Base-by-base conservation (phyloP, 495 filamentous ascomycete species). In the Elaphomyces granulatus region DNA sequence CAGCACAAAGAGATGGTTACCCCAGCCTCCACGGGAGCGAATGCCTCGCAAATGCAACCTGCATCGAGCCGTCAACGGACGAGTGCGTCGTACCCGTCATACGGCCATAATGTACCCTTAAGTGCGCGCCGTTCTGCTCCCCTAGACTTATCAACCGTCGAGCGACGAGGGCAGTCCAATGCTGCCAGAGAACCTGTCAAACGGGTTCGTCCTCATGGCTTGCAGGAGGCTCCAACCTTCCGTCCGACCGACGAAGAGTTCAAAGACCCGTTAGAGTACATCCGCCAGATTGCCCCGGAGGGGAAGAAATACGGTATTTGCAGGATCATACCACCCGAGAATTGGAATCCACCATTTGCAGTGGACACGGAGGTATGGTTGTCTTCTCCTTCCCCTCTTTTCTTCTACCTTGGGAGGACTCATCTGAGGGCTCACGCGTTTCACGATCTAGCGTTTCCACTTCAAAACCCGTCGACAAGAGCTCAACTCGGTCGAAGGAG, bases 401-500 rank as follows among this genome's bases (percentile, higher is more conserved):
- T 31, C 4, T 34, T 48, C 38, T 46, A 28, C 6, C 21, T 39
- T 50, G 35, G 19, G 32, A 42, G 37, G 32, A 33, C 17, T 40
- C 36, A 38, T n/a, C n/a, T 40, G 19, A 19, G 36, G n/a, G 33
- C 40, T 21, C 18, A 20, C 30, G 12, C 38, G 15, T 12, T 17
- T 36, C 15, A 32, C 19, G 14, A 42, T 45, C 43, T 48, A 96
- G 90, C 77, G 77, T 55, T 99, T 99, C 53, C 90, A 95, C 56
- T 99, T 99, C 59, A 78, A 84, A 40, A 99, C 90, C 4, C 75
- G 90, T 58, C 85, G 87, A 56, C 92, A 96, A 62, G 90, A 99
- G 55, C 73, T 99, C 36, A 99, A 96, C 56, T 94, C 87, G 12
- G 84, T 95, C 37, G 90, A 99, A 80, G 90, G 90, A 72, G 87